Evolutionary conservation across 441 rosid genomes (phyloP), one percentile per base, ranked within the genome.

Genomic region (Kokia cookei): DNA sequence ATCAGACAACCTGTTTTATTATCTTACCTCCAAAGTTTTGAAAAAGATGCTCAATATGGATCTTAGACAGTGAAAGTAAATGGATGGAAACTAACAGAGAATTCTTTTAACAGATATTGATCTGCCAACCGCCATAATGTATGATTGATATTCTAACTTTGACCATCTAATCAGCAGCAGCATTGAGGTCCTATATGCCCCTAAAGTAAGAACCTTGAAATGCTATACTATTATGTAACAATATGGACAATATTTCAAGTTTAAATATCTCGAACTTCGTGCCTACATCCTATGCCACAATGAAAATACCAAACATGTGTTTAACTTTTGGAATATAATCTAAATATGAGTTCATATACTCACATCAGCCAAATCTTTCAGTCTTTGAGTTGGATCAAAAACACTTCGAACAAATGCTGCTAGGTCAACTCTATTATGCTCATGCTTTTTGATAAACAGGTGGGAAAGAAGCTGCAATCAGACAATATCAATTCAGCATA

Each of bases 281-380:
- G 24, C 13, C 26, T 50, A 27, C 9, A 29, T 67, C 58, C 14
- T 48, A 48, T 8, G 43, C 0, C 27, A 50, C 6, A 27, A 68
- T 50, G 37, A n/a, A 10, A 47, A 68, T 6, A 27, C 32, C 42
- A 47, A 26, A 48, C 58, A 27, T 67, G 69, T 11, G 0, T 6
- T 9, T 26, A 37, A 69, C 47, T 3, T 17, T 37, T 32, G 19
- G 48, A 70, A 53, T 37, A 45, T 68, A 48, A 48, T 51, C 26
- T 29, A 4, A 29, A 37, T 70, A 17, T 1, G 51, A 47, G 43
- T 60, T 15, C 37, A 60, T 14, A 57, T 57, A 84, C 97, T 90
- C 84, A 95, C 99, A 86, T 95, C 98, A 72, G 98, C 98, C 79
- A 93, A 82, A 63, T 95, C 99, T 88, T 89, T 95, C 90, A 95